Evolutionary conservation across 495 filamentous ascomycete species (phyloP).

Genomic region (Xylaria acuta): DNA sequence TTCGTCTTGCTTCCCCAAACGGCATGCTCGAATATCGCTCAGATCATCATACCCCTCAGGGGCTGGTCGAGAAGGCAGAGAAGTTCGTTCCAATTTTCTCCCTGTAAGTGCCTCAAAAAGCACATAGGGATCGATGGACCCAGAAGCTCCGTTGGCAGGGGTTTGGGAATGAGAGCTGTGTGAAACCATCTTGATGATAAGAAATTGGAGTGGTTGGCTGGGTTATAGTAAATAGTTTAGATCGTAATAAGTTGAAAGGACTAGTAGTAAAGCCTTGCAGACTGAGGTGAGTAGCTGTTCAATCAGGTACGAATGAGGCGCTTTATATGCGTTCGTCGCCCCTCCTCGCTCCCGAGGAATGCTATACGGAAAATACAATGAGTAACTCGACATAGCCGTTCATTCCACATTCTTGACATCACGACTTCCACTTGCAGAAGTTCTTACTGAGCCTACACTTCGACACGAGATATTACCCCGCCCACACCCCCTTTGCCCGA

Average conservation of each 20-base stretch:
- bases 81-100: conserved; percentile 35
- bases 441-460: conserved; percentile 16
- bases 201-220: neutral
- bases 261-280: neutral
- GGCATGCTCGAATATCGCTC: conserved; percentile 25
- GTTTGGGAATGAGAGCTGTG: conserved; percentile 30
- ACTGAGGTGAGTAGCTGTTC: conserved; percentile 1
- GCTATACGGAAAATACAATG: neutral
- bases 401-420: neutral
- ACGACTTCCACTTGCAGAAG: neutral
- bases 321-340: conserved; percentile 1
- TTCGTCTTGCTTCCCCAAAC: conserved; percentile 29
- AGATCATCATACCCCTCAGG: conserved; percentile 37
- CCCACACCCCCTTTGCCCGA: neutral
- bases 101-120: conserved; percentile 46
- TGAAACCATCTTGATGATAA: conserved; percentile 34
- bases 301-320: neutral
- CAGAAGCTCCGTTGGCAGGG: conserved; percentile 23
- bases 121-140: conserved; percentile 45
- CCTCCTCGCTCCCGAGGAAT: no score
- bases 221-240: neutral
- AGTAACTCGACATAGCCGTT: neutral
- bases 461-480: neutral
- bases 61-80: conserved; percentile 32
- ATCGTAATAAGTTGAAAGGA: neutral